phyloP scores from a whole-genome alignment of 1,139 yeast species.

The Debaryomyces psychrophilus region DNA sequence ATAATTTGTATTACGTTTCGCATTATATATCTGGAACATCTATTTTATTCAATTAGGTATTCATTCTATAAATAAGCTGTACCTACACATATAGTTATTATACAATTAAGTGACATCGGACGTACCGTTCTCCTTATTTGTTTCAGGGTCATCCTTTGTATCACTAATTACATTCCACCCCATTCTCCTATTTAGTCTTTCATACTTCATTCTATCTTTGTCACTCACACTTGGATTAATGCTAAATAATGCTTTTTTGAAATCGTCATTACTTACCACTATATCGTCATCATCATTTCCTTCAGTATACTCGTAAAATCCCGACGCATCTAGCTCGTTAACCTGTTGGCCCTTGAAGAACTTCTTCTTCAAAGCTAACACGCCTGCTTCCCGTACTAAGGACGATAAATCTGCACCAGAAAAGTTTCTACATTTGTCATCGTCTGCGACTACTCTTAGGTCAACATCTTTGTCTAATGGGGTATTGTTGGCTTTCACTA shows the following conservation, averaged over 20 bases:
- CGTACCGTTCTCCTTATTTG: constrained; percentile 4
- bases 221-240: constrained; percentile 93
- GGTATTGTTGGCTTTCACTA: constrained; percentile 70
- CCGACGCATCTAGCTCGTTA: constrained; percentile 52
- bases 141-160: constrained; percentile 14
- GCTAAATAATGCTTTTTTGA: constrained; percentile 66
- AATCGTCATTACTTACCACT: constrained; percentile 66
- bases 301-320: constrained; percentile 39
- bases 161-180: constrained; percentile 52
- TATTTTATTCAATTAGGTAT: neutral
- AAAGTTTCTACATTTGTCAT: constrained; percentile 81
- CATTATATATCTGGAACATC: constrained; percentile 1
- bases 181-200: constrained; percentile 58
- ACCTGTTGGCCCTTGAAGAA: constrained; percentile 57
- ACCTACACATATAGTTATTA: constrained; percentile 2
- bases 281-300: constrained; percentile 39
- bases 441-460: constrained; percentile 63
- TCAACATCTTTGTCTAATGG: constrained; percentile 73
- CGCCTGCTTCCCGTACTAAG: constrained; percentile 90
- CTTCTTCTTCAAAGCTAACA: constrained; percentile 74
- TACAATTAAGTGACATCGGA: constrained; percentile 2
- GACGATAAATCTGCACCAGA: constrained; percentile 97
- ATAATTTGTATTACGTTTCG: neutral
- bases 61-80: constrained; percentile 1
- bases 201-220: constrained; percentile 78